Evolutionary conservation across 257 asterid genomes (phyloP).

Genomic region (Verbena officinalis): DNA sequence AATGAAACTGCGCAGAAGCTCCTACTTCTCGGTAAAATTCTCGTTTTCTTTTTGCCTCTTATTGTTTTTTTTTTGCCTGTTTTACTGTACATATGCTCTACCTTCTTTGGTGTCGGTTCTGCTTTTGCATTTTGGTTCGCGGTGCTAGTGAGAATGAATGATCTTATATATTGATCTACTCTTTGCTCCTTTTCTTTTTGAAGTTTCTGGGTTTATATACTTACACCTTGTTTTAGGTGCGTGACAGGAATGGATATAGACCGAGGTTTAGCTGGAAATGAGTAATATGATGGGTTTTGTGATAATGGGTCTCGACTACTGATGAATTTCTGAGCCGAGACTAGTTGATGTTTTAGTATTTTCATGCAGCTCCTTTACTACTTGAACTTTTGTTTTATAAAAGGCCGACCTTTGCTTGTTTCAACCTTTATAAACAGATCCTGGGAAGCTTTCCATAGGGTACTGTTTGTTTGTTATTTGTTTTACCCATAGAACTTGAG

Average conservation of each 20-base stretch:
- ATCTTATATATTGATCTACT: not conserved
- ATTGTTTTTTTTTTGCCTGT: not conserved
- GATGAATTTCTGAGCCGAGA: not conserved
- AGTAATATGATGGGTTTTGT: not conserved
- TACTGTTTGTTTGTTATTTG: not conserved
- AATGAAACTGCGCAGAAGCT: slow-evolving; percentile 26
- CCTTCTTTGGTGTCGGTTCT: not conserved
- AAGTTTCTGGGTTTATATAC: not conserved
- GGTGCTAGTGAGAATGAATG: not conserved
- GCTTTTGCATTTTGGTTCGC: not conserved
- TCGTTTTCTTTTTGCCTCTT: not conserved
- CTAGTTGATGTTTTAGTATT: not conserved
- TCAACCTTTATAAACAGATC: not conserved
- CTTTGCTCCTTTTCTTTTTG: not conserved
- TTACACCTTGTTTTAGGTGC: not conserved
- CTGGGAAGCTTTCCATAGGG: not conserved
- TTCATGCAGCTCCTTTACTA: not conserved
- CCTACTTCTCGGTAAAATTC: slow-evolving; percentile 6
- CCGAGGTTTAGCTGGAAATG: slow-evolving; percentile 7
- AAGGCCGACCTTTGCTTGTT: not conserved
- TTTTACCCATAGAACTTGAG: not conserved
- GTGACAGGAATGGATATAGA: not conserved
- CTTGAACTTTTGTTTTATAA: not conserved
- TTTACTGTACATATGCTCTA: not conserved
- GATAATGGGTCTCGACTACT: not conserved